Conservation (phyloP, 371 early-diverging fungal genomes). For the Parasitella parasitica region DNA sequence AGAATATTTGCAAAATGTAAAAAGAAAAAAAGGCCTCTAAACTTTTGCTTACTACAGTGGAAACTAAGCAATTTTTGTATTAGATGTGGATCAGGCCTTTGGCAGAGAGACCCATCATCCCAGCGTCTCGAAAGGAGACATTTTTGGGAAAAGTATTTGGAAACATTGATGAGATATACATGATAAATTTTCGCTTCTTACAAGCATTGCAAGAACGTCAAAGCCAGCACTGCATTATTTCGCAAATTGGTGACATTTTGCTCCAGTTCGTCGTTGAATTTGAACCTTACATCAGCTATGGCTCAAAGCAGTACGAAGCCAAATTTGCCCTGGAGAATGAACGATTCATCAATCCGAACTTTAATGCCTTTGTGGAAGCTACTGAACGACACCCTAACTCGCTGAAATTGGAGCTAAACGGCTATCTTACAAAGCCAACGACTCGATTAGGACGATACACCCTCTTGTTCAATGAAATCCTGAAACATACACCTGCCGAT, state of each 20-base stretch:
- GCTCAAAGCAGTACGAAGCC: slow-evolving; percentile 83
- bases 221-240: slow-evolving; percentile 68
- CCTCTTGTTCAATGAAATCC: slow-evolving; percentile 84
- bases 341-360: slow-evolving; percentile 29
- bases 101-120: slow-evolving; percentile 63
- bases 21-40: not conserved
- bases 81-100: slow-evolving; percentile 82
- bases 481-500: slow-evolving; percentile 78
- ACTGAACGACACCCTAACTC: slow-evolving; percentile 49
- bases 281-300: slow-evolving; percentile 83
- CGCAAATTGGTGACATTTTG: slow-evolving; percentile 86
- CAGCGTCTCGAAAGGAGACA: slow-evolving; percentile 51
- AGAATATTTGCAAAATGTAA: slow-evolving; percentile 38
- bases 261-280: slow-evolving; percentile 68
- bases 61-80: not conserved
- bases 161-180: slow-evolving; percentile 71
- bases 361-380: slow-evolving; percentile 47
- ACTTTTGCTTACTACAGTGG: not conserved
- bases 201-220: slow-evolving; percentile 72
- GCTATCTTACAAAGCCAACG: slow-evolving; percentile 82
- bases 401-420: slow-evolving; percentile 75
- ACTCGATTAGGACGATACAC: slow-evolving; percentile 89
- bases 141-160: slow-evolving; percentile 82
- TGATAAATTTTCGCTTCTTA: slow-evolving; percentile 69
- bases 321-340: slow-evolving; percentile 48